Percentiles rank a stretch among this genome's conserved stretches.
phyloP scores from a whole-genome alignment of 306 rosid species.

The Corylus americana region DNA sequence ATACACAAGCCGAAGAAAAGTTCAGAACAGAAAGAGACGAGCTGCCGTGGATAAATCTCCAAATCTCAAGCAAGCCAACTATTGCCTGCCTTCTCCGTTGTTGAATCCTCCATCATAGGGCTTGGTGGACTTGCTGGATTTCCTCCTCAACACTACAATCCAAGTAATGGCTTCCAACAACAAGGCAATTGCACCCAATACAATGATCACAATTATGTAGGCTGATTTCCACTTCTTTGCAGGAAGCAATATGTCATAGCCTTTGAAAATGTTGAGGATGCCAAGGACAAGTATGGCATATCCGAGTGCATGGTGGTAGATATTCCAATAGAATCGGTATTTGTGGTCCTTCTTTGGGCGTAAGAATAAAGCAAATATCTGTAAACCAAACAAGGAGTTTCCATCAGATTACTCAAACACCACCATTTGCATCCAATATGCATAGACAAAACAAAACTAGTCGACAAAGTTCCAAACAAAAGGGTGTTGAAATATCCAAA shows the following conservation, averaged over 20 bases:
- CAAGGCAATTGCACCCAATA: conserved; percentile 53
- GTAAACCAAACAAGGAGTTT: conserved; percentile 10
- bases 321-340: conserved; percentile 66
- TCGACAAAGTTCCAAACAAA: background rate
- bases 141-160: conserved; percentile 65
- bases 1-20: conserved; percentile 10
- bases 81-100: conserved; percentile 45
- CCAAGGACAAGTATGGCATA: conserved; percentile 55
- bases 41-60: background rate
- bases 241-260: conserved; percentile 57
- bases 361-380: conserved; percentile 78
- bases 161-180: conserved; percentile 75
- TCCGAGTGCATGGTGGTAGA: conserved; percentile 79
- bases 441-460: background rate
- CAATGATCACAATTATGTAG: conserved; percentile 40
- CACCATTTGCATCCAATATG: conserved; percentile 3
- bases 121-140: conserved; percentile 46
- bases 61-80: conserved; percentile 15
- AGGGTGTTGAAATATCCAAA: background rate
- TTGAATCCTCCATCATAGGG: conserved; percentile 50
- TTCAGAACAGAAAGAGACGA: background rate
- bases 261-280: conserved; percentile 69
- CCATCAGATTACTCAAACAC: conserved; percentile 3
- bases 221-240: conserved; percentile 58
- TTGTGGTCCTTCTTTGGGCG: conserved; percentile 83